Conservation (phyloP, 192 early-diverging fungal species). For the Podochytrium sp. region DNA sequence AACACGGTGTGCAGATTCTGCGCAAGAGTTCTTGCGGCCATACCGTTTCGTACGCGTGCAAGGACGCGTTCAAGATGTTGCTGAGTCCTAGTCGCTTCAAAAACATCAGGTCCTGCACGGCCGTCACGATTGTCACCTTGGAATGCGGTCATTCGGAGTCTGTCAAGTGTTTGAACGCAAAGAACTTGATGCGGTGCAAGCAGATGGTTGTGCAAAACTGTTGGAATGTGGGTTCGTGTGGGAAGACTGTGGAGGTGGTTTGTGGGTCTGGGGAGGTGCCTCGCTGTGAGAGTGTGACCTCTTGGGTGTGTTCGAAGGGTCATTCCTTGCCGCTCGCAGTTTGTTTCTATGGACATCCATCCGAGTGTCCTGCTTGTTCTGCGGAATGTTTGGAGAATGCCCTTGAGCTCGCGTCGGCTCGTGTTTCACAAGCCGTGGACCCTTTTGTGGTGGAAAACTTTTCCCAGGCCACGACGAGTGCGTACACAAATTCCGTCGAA, state of each 20-base stretch:
- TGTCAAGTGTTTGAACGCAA: constrained; percentile 13
- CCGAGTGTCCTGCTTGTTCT: constrained; percentile 27
- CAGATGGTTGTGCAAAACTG: not conserved
- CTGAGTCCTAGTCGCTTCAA: not conserved
- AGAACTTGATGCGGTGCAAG: not conserved
- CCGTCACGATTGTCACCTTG: not conserved
- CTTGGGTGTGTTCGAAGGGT: constrained; percentile 17
- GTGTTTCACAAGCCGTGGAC: no score
- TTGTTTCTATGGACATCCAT: constrained; percentile 29
- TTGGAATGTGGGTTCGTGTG: constrained; percentile 28
- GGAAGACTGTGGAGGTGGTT: not conserved
- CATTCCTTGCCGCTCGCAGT: constrained; percentile 18
- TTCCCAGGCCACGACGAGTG: not conserved
- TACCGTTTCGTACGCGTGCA: not conserved
- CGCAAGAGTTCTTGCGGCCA: constrained; percentile 3
- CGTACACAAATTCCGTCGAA: not conserved
- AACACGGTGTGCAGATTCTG: not conserved
- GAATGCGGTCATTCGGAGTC: constrained; percentile 25
- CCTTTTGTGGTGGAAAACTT: not conserved
- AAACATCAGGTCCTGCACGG: not conserved
- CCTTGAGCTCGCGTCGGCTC: not conserved
- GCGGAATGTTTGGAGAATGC: constrained; percentile 14
- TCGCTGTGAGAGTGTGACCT: constrained; percentile 13
- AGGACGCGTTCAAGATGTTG: constrained; percentile 20
- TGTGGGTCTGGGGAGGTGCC: constrained; percentile 21